phyloP scores from a whole-genome alignment of 805 yeast genomes.

The Metschnikowia anglica region DNA sequence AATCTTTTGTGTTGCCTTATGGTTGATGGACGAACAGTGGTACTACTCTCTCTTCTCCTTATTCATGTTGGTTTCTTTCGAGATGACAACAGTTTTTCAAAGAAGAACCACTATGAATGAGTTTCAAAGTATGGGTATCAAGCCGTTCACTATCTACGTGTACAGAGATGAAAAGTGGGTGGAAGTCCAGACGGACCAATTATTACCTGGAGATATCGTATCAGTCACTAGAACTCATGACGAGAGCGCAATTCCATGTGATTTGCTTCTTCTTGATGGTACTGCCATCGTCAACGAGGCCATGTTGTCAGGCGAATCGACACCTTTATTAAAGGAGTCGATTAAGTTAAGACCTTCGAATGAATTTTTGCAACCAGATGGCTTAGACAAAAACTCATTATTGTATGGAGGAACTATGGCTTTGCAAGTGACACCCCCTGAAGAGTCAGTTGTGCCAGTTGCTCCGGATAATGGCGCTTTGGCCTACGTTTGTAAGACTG shows the following conservation, averaged over 20 bases:
- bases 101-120: constrained; percentile 92
- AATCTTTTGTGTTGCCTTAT: constrained; percentile 88
- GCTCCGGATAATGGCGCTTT: constrained; percentile 93
- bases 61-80: constrained; percentile 90
- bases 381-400: constrained; percentile 83
- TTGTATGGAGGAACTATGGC: constrained; percentile 97
- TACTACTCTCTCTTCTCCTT: constrained; percentile 87
- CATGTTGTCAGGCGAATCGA: constrained; percentile 97
- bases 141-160: constrained; percentile 79
- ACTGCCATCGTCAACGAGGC: constrained; percentile 97
- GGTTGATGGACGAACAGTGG: constrained; percentile 98
- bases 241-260: constrained; percentile 93
- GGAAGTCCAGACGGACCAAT: constrained; percentile 64
- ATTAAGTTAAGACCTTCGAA: constrained; percentile 74
- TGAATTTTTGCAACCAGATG: constrained; percentile 70
- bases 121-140: constrained; percentile 95
- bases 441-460: constrained; percentile 46
- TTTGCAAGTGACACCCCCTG: constrained; percentile 80
- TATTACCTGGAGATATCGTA: constrained; percentile 90
- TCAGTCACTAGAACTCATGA: constrained; percentile 86
- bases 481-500: constrained; percentile 88
- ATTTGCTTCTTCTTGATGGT: constrained; percentile 80
- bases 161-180: constrained; percentile 72
- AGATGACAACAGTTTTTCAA: constrained; percentile 92
- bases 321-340: constrained; percentile 93